Evolutionary conservation across 2,329 filamentous ascomycete species (phyloP), one percentile per base, ranked within the genome.

Genomic region (Magnaporthales sp.): DNA sequence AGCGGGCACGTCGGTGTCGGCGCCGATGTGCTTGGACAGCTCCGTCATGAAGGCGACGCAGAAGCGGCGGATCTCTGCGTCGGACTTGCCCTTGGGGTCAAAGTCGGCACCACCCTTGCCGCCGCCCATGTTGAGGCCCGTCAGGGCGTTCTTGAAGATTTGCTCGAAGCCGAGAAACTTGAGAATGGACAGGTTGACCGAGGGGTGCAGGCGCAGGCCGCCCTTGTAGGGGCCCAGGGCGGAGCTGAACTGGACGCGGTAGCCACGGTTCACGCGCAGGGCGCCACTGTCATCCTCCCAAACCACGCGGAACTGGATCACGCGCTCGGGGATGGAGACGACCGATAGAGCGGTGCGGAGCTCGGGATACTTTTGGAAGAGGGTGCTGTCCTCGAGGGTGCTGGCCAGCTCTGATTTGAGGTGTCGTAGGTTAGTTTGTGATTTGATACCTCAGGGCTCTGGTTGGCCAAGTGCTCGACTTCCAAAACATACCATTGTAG

Each of bases 131-230:
- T 87, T 92, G 75, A 96, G 88, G 76, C 95, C 95, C 69, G 95
- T 98, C 73, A 98, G 84, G 72, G 95, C 95, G 91, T 98, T 98
- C 88, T 98, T 98, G 87, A 98, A 98, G 82, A 94, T 96, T 84
- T 98, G 95, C 88, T 99, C 95, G 75, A 98, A 98, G 71, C 94
- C 95, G 76, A 99, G 86, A 83, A 98, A 98, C 85, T 99, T 99
- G 75, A 99, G 87, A 75, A 90, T 87, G 69, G 86, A 88, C 75
- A 90, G 78, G 80, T 90, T 95, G 80, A 95, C 92, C 11, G 89
- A 89, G 69, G 94, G 95, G 80, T 99, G 95, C 80, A 99, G 92
- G 73, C 95, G 87, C 73, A 98, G 89, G 77, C 95, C 95, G 72
- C 95, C 95, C 87, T 98, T 98, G 90, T 97, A 98, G 66, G 95